Evolutionary conservation across 2,329 filamentous ascomycete species (phyloP), one percentile per base, ranked within the genome.

Genomic region (Gliomastix tumulicola): DNA sequence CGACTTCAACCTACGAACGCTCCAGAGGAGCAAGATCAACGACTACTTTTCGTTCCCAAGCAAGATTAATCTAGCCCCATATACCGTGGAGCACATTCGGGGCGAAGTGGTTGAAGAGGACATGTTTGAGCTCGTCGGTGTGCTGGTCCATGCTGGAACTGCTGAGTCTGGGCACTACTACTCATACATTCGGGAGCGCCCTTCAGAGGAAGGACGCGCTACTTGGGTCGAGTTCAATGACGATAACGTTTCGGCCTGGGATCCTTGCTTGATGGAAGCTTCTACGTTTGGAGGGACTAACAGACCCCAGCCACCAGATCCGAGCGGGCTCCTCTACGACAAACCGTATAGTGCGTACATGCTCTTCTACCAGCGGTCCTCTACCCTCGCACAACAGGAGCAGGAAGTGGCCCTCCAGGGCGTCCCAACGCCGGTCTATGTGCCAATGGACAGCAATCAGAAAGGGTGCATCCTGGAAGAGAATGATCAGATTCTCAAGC

Each of bases 91-190:
- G 30, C 74, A 89, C 50, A 72, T 96, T 21, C 85, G 80, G 44
- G 71, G 85, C 39, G 64, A 71, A 20, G n/a, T 16, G 4, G 59
- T 63, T 5, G 60, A 76, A 31, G 74, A 82, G 27, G 92, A 98
- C 57, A 58, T 85, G 1, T 98, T 97, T 50, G 88, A 96, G 57
- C 73, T 98, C 4, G 89, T 95, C n/a, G 92, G 92, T 4, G 79
- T 98, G 32, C 77, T 98, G 15, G 88, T 98, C 3, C 92, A 98
- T 55, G 84, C 85, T 12, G 92, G 92, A 13, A 94, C 85, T 4
- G 88, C 90, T 11, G 88, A 96, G 53, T 90, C 88, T 20, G 92
- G 92, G 0, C 92, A 98, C 57, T 98, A 98, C 62, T 97, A 96
- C 61, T 97, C 90, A 0, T 97, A 88, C 55, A 88, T 94, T 44